These are phyloP conservation scores for Leccinum variicolor DNA, from an alignment of 768 basidiomycete species.

Conservation along the genomic window DNA sequence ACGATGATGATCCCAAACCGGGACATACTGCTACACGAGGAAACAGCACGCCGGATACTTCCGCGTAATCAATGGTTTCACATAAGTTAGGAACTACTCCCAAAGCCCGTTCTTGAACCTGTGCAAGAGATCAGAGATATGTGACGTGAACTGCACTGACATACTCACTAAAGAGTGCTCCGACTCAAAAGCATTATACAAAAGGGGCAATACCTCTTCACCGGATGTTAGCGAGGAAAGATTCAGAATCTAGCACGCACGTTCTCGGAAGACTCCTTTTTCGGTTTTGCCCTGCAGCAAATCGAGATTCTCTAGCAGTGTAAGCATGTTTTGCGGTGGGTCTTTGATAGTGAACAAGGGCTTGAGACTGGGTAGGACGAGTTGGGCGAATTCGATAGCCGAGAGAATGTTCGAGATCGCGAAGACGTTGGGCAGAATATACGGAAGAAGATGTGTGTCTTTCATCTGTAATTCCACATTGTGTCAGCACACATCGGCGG, in stretches of 20 bases:
- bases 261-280: slow-evolving; percentile 81
- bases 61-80: slow-evolving; percentile 92
- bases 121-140: slow-evolving; percentile 3
- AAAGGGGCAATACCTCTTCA: slow-evolving; percentile 89
- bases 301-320: slow-evolving; percentile 82
- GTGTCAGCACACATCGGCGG: slow-evolving; percentile 3
- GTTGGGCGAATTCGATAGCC: slow-evolving; percentile 72
- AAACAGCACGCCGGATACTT: slow-evolving; percentile 87
- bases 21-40: slow-evolving; percentile 84
- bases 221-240: slow-evolving; percentile 3
- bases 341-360: slow-evolving; percentile 90
- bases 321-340: slow-evolving; percentile 96
- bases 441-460: slow-evolving; percentile 88
- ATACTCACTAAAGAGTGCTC: slow-evolving; percentile 75
- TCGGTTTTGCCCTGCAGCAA: slow-evolving; percentile 89
- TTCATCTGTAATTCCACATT: slow-evolving; percentile 62
- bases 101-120: slow-evolving; percentile 93
- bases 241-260: slow-evolving; percentile 43
- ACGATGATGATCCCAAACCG: slow-evolving; percentile 6
- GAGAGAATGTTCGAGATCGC: slow-evolving; percentile 77
- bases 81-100: slow-evolving; percentile 82
- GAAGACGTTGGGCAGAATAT: slow-evolving; percentile 95
- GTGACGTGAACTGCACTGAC: neutral
- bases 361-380: slow-evolving; percentile 83
- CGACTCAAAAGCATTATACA: slow-evolving; percentile 95